Conservation (phyloP, 805 yeast species). For the Maudiozyma barnettii region DNA sequence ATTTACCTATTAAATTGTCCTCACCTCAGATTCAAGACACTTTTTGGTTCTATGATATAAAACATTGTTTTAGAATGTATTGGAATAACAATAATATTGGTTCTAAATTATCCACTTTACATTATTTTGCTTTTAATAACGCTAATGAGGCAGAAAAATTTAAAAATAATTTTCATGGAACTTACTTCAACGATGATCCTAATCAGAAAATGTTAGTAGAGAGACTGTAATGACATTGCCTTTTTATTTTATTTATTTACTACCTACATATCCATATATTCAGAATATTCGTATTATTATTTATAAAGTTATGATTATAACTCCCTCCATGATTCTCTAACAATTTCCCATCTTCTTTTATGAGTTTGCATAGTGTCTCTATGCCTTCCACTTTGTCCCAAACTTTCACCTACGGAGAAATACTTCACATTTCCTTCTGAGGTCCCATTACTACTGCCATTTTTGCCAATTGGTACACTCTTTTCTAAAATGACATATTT, state of each 20-base stretch:
- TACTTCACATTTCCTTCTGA: not conserved
- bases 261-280: not conserved
- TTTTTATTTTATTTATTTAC: not conserved
- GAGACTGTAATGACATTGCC: not conserved
- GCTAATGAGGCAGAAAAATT: slow-evolving; percentile 40
- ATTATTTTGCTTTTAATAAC: slow-evolving; percentile 33
- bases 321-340: slow-evolving; percentile 61
- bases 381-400: slow-evolving; percentile 7
- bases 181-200: slow-evolving; percentile 10
- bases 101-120: slow-evolving; percentile 13
- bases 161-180: slow-evolving; percentile 44
- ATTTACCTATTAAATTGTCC: slow-evolving; percentile 17
- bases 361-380: slow-evolving; percentile 9
- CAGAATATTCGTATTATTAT: slow-evolving; percentile 24
- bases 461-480: slow-evolving; percentile 10
- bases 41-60: slow-evolving; percentile 27
- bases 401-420: slow-evolving; percentile 16
- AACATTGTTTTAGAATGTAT: slow-evolving; percentile 20
- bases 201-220: slow-evolving; percentile 17
- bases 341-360: slow-evolving; percentile 41
- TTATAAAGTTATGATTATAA: too few relatives aligned
- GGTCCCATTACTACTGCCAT: not conserved
- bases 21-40: slow-evolving; percentile 12
- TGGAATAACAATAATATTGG: slow-evolving; percentile 15
- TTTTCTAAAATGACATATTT: slow-evolving; percentile 63